Evolutionary conservation across 148 eudicot genomes (phyloP).

Genomic region (Rhododendron griersonianum): DNA sequence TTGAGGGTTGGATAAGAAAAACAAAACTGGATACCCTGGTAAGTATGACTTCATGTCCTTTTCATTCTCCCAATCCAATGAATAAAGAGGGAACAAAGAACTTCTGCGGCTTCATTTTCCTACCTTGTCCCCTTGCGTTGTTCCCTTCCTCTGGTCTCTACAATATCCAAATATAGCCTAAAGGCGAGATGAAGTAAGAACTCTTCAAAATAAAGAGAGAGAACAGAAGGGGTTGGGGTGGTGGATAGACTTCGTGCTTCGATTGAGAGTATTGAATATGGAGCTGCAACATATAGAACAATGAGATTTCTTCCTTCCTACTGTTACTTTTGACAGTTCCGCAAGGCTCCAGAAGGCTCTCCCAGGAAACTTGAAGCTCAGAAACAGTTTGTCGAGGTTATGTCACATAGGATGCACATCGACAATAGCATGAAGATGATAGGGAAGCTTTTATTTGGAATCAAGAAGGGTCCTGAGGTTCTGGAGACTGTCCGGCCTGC

Average conservation of each 20-base stretch:
- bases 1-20: background rate
- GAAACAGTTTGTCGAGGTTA: slow-evolving; percentile 69
- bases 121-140: background rate
- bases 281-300: background rate
- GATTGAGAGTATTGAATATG: background rate
- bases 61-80: background rate
- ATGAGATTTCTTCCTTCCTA: background rate
- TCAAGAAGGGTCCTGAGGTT: slow-evolving; percentile 59
- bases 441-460: slow-evolving; percentile 89
- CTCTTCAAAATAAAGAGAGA: background rate
- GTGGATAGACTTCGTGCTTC: background rate
- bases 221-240: background rate
- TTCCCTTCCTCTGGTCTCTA: background rate
- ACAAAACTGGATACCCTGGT: background rate
- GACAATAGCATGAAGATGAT: slow-evolving; percentile 69
- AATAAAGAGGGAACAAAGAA: background rate
- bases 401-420: slow-evolving; percentile 85
- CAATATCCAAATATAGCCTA: background rate
- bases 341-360: slow-evolving; percentile 92
- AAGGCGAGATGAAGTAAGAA: background rate
- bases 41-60: background rate
- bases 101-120: background rate
- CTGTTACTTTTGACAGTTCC: slow-evolving; percentile 42
- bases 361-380: slow-evolving; percentile 67
- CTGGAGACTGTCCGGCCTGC: slow-evolving; percentile 57